Conservation (phyloP, 176 grass and related monocot species). For the Triticum monococcum region DNA sequence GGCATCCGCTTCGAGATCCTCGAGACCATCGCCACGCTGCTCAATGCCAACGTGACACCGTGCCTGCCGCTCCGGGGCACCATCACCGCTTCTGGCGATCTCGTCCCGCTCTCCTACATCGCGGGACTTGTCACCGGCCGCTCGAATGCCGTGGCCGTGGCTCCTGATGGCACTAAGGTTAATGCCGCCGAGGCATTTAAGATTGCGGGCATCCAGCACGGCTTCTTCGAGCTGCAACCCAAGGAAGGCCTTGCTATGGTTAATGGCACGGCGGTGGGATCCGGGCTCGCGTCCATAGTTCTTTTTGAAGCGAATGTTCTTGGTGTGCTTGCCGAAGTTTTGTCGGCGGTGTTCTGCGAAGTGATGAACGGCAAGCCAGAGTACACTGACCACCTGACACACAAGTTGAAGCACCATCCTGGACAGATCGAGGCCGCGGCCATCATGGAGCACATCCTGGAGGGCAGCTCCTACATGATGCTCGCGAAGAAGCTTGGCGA, state of each 20-base stretch:
- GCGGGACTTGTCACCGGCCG: neutral
- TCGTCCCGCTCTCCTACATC: neutral
- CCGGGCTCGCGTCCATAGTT: constrained; percentile 26
- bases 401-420: constrained; percentile 80
- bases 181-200: constrained; percentile 18
- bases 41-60: constrained; percentile 53
- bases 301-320: neutral
- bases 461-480: constrained; percentile 59
- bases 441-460: constrained; percentile 62
- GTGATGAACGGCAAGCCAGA: constrained; percentile 81
- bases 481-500: constrained; percentile 48
- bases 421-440: constrained; percentile 67
- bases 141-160: neutral
- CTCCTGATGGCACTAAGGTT: neutral
- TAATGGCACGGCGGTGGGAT: constrained; percentile 29
- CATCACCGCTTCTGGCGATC: neutral
- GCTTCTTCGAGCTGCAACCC: constrained; percentile 36
- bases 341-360: constrained; percentile 51
- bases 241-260: constrained; percentile 34
- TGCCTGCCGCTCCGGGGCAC: constrained; percentile 24
- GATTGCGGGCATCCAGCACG: constrained; percentile 4
- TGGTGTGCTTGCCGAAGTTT: neutral
- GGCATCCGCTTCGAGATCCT: constrained; percentile 61
- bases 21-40: constrained; percentile 42
- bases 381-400: constrained; percentile 80